Conservation (phyloP, 2,329 filamentous ascomycete genomes). For the Aspergillus piperis region DNA sequence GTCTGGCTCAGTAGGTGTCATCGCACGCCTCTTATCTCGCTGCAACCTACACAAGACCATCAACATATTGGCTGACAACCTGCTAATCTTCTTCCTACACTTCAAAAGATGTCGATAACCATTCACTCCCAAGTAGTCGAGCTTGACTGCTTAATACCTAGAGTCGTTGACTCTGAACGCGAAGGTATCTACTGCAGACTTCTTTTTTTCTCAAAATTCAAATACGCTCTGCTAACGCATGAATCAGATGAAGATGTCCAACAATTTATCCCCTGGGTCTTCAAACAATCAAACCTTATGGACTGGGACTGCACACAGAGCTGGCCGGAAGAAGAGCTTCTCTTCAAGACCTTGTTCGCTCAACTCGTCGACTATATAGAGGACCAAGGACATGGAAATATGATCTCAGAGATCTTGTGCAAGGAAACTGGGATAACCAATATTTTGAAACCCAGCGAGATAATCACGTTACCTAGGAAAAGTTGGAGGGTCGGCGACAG, state of each 20-base stretch:
- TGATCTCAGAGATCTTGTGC: neutral
- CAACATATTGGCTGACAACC: no score
- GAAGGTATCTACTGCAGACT: neutral
- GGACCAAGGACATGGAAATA: neutral
- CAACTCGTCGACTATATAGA: neutral
- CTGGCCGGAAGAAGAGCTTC: neutral
- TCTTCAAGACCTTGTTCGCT: neutral
- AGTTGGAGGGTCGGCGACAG: neutral
- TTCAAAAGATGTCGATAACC: neutral
- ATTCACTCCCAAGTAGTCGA: neutral
- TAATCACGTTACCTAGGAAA: neutral
- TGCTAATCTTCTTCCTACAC: no score
- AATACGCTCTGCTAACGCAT: neutral
- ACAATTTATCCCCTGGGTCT: neutral
- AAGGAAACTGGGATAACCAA: neutral
- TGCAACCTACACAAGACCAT: no score
- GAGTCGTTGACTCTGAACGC: neutral
- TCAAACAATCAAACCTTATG: neutral
- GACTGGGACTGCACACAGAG: neutral
- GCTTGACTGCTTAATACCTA: neutral
- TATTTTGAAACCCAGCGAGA: neutral
- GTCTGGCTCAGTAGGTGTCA: no score
- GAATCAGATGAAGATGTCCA: neutral
- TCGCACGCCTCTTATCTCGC: no score
- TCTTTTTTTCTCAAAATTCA: no score